Evolutionary conservation across 768 basidiomycete genomes (phyloP), one percentile per base, ranked within the genome.

Genomic region (Termitomyces bulborhizus): DNA sequence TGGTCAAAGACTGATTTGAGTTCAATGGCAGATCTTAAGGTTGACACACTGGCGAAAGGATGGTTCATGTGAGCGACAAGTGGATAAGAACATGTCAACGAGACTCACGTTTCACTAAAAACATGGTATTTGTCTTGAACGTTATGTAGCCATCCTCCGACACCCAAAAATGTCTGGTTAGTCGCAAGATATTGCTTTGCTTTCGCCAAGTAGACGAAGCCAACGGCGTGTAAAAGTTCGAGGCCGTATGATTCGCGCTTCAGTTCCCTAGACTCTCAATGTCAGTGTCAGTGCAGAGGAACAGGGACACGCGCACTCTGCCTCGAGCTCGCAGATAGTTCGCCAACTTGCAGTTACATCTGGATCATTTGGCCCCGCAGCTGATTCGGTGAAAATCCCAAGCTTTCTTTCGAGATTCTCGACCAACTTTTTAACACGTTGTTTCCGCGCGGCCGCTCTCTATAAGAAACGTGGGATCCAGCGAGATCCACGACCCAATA

Each of bases 41-140:
- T 93, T 8, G 90, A 93, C 15, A 93, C 89, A 7, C 89, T 92
- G 40, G 48, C 13, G 46, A 50, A 46, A 18, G 57, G 39, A 52
- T 15, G 57, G 39, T 51, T 15, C 31, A 29, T 54, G 53, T 47
- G n/a, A 24, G 21, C 43, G 36, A 32, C 11, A 24, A 39, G 29
- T 37, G 12, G 57, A 50, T 47, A 24, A 12, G 27, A 47, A 41
- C 24, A 13, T 52, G 41, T 24, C 53, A 44, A 41, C 29, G 26
- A 16, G 46, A 76, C 89, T 62, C 59, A 90, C 89, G 91, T 93
- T 74, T 94, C 92, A 66, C 90, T 93, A 69, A 96, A 90, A 16
- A 94, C 88, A 64, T 95, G 92, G 48, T 93, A 94, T 71, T 92
- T 93, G 12, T 89, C 90, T 67, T 92, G 90, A 3, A 93, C 90